Evolutionary conservation across 306 rosid genomes (phyloP).

Genomic region (Lupinus albus): DNA sequence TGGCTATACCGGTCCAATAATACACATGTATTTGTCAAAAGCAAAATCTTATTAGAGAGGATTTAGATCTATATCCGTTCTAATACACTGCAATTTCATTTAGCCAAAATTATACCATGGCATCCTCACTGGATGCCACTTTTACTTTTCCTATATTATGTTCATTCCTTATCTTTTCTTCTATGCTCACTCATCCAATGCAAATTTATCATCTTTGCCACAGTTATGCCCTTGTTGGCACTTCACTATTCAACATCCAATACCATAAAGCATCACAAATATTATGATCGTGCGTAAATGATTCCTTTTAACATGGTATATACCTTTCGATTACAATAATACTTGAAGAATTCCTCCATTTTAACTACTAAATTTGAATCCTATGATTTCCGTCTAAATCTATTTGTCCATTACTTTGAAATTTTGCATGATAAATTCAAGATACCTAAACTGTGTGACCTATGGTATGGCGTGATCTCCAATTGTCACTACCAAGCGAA

Average conservation of each 20-base stretch:
- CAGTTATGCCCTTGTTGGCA: not conserved
- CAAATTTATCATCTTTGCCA: not conserved
- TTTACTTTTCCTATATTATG: not conserved
- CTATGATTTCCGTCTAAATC: not conserved
- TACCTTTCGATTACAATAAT: not conserved
- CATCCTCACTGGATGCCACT: not conserved
- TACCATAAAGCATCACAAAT: not conserved
- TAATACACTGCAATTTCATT: too few relatives aligned
- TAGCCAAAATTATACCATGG: not conserved
- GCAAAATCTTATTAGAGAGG: not conserved
- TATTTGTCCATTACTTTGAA: not conserved
- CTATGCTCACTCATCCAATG: not conserved
- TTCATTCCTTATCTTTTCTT: not conserved
- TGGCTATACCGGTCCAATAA: too few relatives aligned
- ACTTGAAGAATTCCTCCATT: not conserved
- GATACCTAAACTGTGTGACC: not conserved
- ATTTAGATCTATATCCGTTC: not conserved
- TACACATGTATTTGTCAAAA: not conserved
- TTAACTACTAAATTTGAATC: not conserved
- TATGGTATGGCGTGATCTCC: not conserved
- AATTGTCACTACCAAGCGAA: not conserved
- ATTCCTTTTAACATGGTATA: not conserved
- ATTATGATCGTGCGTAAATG: not conserved
- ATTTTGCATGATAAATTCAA: not conserved
- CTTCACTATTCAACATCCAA: not conserved